These are phyloP conservation scores for Fusarium sp. DNA, from an alignment of 2,329 filamentous ascomycete genomes.

Conservation along the genomic window DNA sequence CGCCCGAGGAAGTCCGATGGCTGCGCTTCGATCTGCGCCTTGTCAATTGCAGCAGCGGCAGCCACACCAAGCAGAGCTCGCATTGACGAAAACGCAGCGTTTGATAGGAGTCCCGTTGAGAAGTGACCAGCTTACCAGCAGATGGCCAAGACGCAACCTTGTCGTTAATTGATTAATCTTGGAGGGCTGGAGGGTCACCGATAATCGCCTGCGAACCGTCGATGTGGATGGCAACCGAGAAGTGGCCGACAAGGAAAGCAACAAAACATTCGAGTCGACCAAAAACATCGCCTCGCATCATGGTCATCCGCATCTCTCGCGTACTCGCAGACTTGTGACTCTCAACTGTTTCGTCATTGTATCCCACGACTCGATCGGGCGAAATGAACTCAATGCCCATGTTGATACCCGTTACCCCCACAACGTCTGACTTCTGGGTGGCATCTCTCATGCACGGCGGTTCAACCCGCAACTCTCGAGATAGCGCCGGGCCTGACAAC, in stretches of 20 bases:
- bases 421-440: conserved; percentile 32
- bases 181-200: neutral
- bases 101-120: neutral
- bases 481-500: conserved; percentile 45
- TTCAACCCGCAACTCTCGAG: conserved; percentile 51
- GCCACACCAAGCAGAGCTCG: neutral
- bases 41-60: neutral
- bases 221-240: neutral
- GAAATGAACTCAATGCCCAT: conserved; percentile 14
- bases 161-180: neutral
- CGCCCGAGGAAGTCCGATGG: neutral
- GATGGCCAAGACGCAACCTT: neutral
- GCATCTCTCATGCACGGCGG: conserved; percentile 49
- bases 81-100: neutral
- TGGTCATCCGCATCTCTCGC: neutral
- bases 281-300: neutral
- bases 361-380: conserved; percentile 4
- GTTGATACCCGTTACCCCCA: conserved; percentile 28
- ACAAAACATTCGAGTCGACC: neutral
- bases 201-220: neutral
- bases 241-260: neutral
- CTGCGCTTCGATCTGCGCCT: neutral
- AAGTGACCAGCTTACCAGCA: neutral
- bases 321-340: neutral
- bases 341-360: conserved; percentile 1